Base-by-base conservation (phyloP, 2,329 filamentous ascomycete genomes). In the Pseudogymnoascus sp. region DNA sequence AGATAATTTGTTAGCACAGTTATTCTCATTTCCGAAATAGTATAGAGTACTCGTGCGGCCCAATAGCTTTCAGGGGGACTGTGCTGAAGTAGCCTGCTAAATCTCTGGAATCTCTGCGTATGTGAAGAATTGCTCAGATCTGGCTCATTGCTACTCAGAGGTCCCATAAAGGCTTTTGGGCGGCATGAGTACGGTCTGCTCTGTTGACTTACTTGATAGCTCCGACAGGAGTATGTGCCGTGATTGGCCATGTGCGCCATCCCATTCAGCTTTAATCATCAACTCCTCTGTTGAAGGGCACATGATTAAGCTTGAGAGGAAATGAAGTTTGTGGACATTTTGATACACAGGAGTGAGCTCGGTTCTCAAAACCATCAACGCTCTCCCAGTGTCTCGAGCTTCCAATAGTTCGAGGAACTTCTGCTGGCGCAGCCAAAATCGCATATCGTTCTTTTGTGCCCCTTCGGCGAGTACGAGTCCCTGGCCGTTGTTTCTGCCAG, bases 361-460 rank as follows among this genome's bases (percentile, higher is more conserved):
- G 65, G 85, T 86, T 17, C 94, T 86, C 51, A 99, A 81, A n/a
- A 97, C 91, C 70, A 82, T 81, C 63, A 99, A 79, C 6, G 93
- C 94, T 60, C 82, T 81, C 12, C 81, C 81, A 7, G 90, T 84
- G 68, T 97, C 87, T 67, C 86, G 81, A 69, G 81, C 79, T 73
- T 97, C 92, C 44, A 99, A 78, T 7, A 96, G 78, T 76, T 99
- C 94, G 31, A 99, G 79, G 70, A 93, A 99, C 74, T 97, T 97
- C 73, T 99, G 94, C 72, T 96, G 90, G 66, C 93, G 84, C 69
- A 99, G 80, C 79, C 87, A 87, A 74, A 97, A 97, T 55, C 88
- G 83, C 89, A 99, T 93, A 60, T 88, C 81, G 67, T 88, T 85
- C 63, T 83, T 82, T 69, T 96, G 88, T 5, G 91, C 88, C 25